Evolutionary conservation across 257 asterid genomes (phyloP), one percentile per base, ranked within the genome.

Genomic region (Fraxinus pennsylvanica): DNA sequence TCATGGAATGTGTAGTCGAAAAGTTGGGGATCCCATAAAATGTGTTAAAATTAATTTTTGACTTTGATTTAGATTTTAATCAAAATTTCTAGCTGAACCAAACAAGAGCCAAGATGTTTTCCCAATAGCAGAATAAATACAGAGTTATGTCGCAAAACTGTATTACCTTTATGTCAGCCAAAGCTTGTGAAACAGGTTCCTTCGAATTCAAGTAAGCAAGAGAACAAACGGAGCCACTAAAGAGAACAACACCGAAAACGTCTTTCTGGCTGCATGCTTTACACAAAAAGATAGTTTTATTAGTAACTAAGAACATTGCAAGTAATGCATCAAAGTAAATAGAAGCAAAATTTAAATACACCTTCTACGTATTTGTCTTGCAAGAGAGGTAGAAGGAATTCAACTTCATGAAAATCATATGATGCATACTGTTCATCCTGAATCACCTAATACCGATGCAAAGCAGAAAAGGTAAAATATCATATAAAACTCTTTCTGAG

Each of bases 161-260:
- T 32, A 68, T 47, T 89, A 96, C 99, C 98, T 96, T 96, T 74
- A 96, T 90, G 74, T 93, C 97, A 80, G 86, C 74, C 87, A 93
- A 86, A 85, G 96, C 94, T 86, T 94, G 96, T 6, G 94, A 90
- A 78, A 89, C 76, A 45, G 91, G 88, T 82, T 91, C 98, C 91
- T 91, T 94, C 5, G 91, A 71, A 79, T 87, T 92, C 86, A 90
- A 81, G 89, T 90, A 94, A 32, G 93, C 82, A 85, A 87, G 90
- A 81, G 96, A 90, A 80, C 96, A 90, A 52, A 94, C 85, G 33
- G 91, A 78, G 77, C 98, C 98, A 15, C 85, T 84, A 75, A 91
- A 85, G 75, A 84, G 83, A 80, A 94, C 86, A 85, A 85, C 83
- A 87, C 98, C 98, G 74, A 83, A 79, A 80, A 92, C 90, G 84